Percentiles rank a stretch among this genome's conserved stretches.
These are phyloP conservation scores for Moringa oleifera DNA, from an alignment of 345 rosid genomes.

Conservation along the genomic window DNA sequence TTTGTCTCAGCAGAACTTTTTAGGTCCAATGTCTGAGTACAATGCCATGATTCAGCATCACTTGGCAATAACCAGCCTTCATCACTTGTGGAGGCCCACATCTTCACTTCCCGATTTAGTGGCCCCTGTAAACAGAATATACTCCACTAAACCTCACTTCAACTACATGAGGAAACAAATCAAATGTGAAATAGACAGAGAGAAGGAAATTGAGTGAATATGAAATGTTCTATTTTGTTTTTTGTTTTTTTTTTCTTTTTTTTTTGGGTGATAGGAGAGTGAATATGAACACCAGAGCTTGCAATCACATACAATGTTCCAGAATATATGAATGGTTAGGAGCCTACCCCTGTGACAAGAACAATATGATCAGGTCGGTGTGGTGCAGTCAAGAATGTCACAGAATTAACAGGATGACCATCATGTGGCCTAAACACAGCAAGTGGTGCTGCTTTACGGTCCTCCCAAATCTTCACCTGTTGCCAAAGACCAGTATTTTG, in stretches of 20 bases:
- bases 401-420: slow-evolving; percentile 59
- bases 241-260: no score
- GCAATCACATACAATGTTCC: not conserved
- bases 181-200: not conserved
- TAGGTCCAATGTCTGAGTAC: slow-evolving; percentile 58
- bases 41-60: slow-evolving; percentile 53
- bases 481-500: slow-evolving; percentile 6
- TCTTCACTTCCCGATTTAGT: slow-evolving; percentile 50
- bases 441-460: slow-evolving; percentile 52
- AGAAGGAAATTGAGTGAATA: not conserved
- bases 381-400: slow-evolving; percentile 53
- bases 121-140: slow-evolving; percentile 43
- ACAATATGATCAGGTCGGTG: slow-evolving; percentile 66
- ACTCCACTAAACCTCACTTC: not conserved
- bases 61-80: slow-evolving; percentile 73
- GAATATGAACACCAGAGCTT: no score
- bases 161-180: not conserved
- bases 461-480: slow-evolving; percentile 82
- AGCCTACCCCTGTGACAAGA: slow-evolving; percentile 64
- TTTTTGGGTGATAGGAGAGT: no score
- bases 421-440: slow-evolving; percentile 59
- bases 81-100: slow-evolving; percentile 55
- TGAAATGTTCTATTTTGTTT: no score
- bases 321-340: slow-evolving; percentile 4
- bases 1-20: slow-evolving; percentile 46